Conservation (phyloP, 2,329 filamentous ascomycete genomes). For the Trichoderma sp. region DNA sequence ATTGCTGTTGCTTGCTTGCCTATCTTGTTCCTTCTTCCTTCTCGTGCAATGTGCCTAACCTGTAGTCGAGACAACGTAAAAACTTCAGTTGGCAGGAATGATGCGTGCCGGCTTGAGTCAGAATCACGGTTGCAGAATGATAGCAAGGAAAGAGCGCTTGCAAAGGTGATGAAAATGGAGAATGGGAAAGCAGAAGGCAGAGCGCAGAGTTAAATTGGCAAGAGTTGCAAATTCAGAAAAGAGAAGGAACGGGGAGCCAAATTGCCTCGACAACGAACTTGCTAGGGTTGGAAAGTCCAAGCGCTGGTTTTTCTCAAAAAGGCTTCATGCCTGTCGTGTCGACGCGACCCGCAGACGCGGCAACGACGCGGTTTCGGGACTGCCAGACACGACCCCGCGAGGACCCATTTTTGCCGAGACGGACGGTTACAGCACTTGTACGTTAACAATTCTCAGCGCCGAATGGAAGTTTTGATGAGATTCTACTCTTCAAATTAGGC, state of each 20-base stretch:
- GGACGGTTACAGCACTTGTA: neutral
- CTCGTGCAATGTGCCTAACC: constrained; percentile 6
- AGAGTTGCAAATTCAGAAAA: neutral
- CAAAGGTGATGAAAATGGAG: neutral
- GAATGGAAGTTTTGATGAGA: neutral
- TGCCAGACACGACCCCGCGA: neutral
- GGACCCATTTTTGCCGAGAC: neutral
- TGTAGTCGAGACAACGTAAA: neutral
- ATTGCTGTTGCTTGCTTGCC: neutral
- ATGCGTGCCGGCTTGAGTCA: neutral
- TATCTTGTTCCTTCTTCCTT: constrained; percentile 1
- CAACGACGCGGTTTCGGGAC: neutral
- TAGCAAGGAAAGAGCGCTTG: neutral
- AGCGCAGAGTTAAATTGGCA: neutral
- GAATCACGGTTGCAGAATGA: neutral
- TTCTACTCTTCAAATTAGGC: neutral
- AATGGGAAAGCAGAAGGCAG: neutral
- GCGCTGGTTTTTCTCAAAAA: neutral
- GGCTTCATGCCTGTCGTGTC: neutral
- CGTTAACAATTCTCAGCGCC: neutral
- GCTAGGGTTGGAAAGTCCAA: constrained; percentile 1
- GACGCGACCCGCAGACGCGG: constrained; percentile 18
- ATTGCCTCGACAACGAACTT: constrained; percentile 20
- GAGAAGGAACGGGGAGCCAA: neutral
- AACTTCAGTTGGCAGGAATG: neutral